These are phyloP conservation scores for Gonapodya sp. DNA, from an alignment of 192 early-diverging fungal species.

Conservation along the genomic window DNA sequence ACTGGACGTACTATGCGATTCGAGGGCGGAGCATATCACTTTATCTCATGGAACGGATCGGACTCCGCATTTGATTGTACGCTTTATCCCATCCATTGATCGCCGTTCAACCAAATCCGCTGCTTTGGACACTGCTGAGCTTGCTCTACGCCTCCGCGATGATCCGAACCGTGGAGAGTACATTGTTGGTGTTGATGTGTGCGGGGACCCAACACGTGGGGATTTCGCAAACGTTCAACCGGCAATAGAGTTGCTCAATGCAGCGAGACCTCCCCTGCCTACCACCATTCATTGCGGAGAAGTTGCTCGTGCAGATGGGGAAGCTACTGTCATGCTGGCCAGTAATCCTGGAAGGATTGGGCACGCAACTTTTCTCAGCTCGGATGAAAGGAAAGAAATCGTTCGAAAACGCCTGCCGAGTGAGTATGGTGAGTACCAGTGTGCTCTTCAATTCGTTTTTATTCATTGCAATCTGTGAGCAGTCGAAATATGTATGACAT, in stretches of 20 bases:
- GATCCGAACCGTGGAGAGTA: slow-evolving; percentile 4
- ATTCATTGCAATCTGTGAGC: background rate
- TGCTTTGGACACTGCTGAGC: slow-evolving; percentile 36
- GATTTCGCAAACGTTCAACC: slow-evolving; percentile 26
- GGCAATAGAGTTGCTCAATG: slow-evolving; percentile 24
- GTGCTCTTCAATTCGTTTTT: too few species aligned
- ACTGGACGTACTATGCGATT: slow-evolving; percentile 18
- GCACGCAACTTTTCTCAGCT: slow-evolving; percentile 41
- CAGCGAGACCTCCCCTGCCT: background rate
- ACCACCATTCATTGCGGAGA: background rate
- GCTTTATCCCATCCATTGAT: slow-evolving; percentile 44
- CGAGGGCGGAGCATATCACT: slow-evolving; percentile 10
- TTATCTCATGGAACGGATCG: background rate
- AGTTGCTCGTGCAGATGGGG: slow-evolving; percentile 40
- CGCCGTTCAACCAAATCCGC: slow-evolving; percentile 32
- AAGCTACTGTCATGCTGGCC: slow-evolving; percentile 22
- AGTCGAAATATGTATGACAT: slow-evolving; percentile 55
- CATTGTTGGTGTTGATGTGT: slow-evolving; percentile 52
- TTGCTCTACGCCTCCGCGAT: slow-evolving; percentile 30
- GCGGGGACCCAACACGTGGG: slow-evolving; percentile 39
- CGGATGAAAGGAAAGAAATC: slow-evolving; percentile 9
- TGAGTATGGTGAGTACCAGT: slow-evolving; percentile 12
- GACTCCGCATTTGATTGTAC: background rate
- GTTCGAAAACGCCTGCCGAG: background rate
- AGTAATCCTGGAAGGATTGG: slow-evolving; percentile 40